Evolutionary conservation across 2,329 filamentous ascomycete genomes (phyloP).

Genomic region (Juglanconis juglandina): DNA sequence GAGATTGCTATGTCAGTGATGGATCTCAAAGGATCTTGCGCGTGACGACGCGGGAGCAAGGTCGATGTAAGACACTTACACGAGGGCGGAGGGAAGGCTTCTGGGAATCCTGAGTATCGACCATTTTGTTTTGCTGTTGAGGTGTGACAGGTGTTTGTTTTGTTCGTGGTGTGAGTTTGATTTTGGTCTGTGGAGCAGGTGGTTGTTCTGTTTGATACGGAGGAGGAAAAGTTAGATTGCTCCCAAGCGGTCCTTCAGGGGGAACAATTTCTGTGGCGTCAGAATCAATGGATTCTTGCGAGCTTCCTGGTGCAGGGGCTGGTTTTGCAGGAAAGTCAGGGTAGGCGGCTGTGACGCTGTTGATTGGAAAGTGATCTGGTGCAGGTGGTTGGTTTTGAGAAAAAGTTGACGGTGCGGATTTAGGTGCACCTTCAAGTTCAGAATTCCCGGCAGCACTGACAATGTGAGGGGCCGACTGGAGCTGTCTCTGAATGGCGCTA

Average conservation of each 20-base stretch:
- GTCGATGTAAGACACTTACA: background rate
- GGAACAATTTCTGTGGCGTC: background rate
- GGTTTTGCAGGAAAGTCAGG: background rate
- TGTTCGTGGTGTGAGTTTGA: background rate
- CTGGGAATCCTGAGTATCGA: background rate
- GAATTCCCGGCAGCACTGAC: background rate
- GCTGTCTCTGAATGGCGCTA: background rate
- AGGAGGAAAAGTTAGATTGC: background rate
- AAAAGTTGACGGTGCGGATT: background rate
- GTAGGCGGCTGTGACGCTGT: background rate
- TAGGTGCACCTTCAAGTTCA: background rate
- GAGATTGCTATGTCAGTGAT: background rate
- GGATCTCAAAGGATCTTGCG: background rate
- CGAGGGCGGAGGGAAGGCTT: constrained; percentile 7
- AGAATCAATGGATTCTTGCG: background rate
- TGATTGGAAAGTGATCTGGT: background rate
- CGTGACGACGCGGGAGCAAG: background rate
- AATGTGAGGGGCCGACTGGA: background rate
- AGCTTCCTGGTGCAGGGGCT: background rate
- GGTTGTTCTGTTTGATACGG: background rate
- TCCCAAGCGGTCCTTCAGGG: background rate
- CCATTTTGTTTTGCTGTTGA: background rate
- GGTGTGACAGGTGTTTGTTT: background rate
- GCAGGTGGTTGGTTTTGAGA: background rate
- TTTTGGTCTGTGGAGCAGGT: background rate